phyloP scores from a whole-genome alignment of 768 basidiomycete species.

The Lepiota venenata region DNA sequence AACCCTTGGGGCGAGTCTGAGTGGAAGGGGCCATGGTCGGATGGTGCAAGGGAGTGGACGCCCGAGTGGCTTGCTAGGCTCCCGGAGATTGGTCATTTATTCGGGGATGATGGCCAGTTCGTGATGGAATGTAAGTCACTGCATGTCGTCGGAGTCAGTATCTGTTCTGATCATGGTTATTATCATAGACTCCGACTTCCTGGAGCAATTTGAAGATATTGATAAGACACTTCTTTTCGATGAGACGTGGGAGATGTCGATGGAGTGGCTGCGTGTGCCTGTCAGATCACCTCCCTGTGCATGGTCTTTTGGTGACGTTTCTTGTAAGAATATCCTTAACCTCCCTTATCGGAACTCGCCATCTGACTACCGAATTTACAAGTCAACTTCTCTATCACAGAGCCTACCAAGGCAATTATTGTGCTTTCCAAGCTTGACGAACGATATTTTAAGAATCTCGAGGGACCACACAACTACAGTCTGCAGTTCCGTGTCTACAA shows the following conservation, averaged over 20 bases:
- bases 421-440: slow-evolving; percentile 42
- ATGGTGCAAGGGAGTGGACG: slow-evolving; percentile 43
- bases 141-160: background rate
- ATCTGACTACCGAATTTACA: background rate
- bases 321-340: slow-evolving; percentile 28
- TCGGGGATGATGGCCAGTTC: slow-evolving; percentile 42
- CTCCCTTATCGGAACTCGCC: background rate
- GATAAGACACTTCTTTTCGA: slow-evolving; percentile 40
- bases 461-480: slow-evolving; percentile 31
- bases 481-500: slow-evolving; percentile 46
- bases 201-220: slow-evolving; percentile 34
- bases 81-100: slow-evolving; percentile 29
- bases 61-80: slow-evolving; percentile 36
- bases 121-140: slow-evolving; percentile 38
- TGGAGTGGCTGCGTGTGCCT: slow-evolving; percentile 38
- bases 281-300: slow-evolving; percentile 29
- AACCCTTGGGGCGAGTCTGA: slow-evolving; percentile 43
- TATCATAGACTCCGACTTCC: slow-evolving; percentile 31
- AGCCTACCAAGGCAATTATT: slow-evolving; percentile 32
- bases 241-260: slow-evolving; percentile 37
- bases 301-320: slow-evolving; percentile 45
- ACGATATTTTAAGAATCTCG: slow-evolving; percentile 39
- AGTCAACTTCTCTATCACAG: slow-evolving; percentile 22
- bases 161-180: background rate
- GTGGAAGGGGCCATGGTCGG: slow-evolving; percentile 42